These are phyloP conservation scores for Grifola frondosa DNA, from an alignment of 1,284 basidiomycete species.

Conservation along the genomic window DNA sequence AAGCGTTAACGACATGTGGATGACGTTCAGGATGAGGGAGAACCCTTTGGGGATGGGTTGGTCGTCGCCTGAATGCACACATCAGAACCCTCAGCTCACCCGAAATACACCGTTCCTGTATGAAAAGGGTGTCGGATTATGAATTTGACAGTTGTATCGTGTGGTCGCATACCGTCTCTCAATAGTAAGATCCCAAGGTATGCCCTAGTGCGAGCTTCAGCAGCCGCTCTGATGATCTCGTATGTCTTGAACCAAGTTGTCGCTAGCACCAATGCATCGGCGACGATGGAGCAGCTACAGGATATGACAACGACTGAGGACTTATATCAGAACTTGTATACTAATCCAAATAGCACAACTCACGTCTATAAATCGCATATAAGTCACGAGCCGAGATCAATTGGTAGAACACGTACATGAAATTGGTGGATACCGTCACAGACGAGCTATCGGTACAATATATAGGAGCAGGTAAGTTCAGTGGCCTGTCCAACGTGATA, in stretches of 20 bases:
- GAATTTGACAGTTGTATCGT: background rate
- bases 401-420: background rate
- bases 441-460: background rate
- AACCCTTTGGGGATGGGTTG: background rate
- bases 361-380: background rate
- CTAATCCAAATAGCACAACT: background rate
- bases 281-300: conserved; percentile 1
- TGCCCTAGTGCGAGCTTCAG: conserved; percentile 1
- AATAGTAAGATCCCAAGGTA: conserved; percentile 4
- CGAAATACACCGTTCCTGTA: conserved; percentile 4
- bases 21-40: conserved; percentile 5
- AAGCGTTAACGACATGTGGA: conserved; percentile 2
- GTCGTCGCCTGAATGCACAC: background rate
- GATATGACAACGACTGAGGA: conserved; percentile 3
- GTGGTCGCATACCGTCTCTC: conserved; percentile 2
- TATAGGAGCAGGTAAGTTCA: conserved; percentile 2
- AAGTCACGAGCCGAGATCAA: background rate
- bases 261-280: conserved; percentile 2
- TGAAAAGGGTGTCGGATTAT: background rate
- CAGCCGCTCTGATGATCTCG: conserved; percentile 3
- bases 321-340: background rate
- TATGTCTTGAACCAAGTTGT: conserved; percentile 11
- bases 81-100: background rate
- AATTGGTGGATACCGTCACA: background rate
- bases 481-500: conserved; percentile 1